Base-by-base conservation (phyloP, 2,329 filamentous ascomycete genomes). In the Nemania bipapillata region DNA sequence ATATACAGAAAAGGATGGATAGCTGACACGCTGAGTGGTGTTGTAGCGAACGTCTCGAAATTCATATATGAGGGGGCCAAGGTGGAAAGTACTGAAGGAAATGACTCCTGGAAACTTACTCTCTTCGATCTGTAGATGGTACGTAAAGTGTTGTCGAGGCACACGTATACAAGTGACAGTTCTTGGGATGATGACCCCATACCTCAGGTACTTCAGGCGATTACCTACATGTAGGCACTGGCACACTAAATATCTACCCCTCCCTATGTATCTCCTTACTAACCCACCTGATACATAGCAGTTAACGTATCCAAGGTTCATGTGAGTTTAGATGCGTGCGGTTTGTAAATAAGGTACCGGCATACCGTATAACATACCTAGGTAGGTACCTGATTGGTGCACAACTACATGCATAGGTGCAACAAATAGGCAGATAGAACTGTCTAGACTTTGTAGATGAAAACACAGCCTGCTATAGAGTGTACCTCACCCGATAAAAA, bases 361-460 rank as follows among this genome's bases (percentile, higher is more conserved):
- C 15, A 40, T 40, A 40, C 40, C 40, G 40, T 45, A 45, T 45
- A 45, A 45, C 15, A 22, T 42, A 47, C 40, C 26, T 59, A 32
- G 4, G 15, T 24, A 22, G n/a, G 30, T 35, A 55, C n/a, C n/a
- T n/a, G 32, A 9, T 11, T 4, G 52, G 52, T 24, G 32, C 30
- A 45, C 20, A 45, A n/a, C 5, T 45, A 45, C 40, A n/a, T 24
- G 32, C 30, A 45, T 45, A 45, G 4, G 15, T 45, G 20, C 40
- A n/a, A n/a, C 40, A 45, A 45, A 45, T 9, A 40, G 3, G 35
- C 15, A 6, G 8, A 15, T 45, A 45, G 40, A 52, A 50, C 32
- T 55, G 55, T 64, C 65, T 65, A 50, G 65, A 57, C 61, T 68
- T 50, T 60, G 65, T 58, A 64, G 55, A 64, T 68, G 45, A 28